Evolutionary conservation across 73 alveolate genomes (phyloP).

Genomic region (Blepharisma stoltei): DNA sequence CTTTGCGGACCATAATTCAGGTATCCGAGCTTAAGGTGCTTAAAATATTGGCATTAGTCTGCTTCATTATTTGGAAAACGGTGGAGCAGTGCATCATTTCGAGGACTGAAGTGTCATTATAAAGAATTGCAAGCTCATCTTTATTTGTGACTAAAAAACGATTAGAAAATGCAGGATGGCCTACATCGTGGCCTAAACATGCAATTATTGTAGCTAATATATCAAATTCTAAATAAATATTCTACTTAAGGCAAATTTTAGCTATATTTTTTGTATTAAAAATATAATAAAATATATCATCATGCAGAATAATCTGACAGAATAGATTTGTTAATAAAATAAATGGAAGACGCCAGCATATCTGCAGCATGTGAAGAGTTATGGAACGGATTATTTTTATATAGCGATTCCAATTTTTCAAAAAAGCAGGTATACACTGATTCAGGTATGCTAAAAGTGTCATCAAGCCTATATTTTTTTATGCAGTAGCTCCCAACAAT

Average conservation of each 20-base stretch:
- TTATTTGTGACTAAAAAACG: background rate
- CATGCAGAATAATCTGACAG: background rate
- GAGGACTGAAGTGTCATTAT: background rate
- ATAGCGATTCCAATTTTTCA: background rate
- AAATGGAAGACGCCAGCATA: slow-evolving; percentile 10
- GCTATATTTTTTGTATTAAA: no score
- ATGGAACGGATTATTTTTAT: slow-evolving; percentile 28
- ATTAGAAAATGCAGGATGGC: background rate
- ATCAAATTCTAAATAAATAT: no score
- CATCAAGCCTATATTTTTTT: background rate
- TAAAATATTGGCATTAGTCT: background rate
- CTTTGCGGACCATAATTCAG: background rate
- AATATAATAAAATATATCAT: no score
- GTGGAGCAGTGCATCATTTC: slow-evolving; percentile 12
- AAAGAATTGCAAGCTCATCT: background rate
- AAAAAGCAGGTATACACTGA: background rate
- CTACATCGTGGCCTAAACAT: background rate
- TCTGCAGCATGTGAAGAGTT: slow-evolving; percentile 30
- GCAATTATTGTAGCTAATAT: no score
- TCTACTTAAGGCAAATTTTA: no score
- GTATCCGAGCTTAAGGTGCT: background rate
- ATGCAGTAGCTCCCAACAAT: background rate
- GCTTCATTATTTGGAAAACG: background rate
- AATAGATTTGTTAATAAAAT: background rate
- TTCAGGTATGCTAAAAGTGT: background rate